Evolutionary conservation across 164 flowering plant genomes (phyloP).

Genomic region (Vitis riparia): DNA sequence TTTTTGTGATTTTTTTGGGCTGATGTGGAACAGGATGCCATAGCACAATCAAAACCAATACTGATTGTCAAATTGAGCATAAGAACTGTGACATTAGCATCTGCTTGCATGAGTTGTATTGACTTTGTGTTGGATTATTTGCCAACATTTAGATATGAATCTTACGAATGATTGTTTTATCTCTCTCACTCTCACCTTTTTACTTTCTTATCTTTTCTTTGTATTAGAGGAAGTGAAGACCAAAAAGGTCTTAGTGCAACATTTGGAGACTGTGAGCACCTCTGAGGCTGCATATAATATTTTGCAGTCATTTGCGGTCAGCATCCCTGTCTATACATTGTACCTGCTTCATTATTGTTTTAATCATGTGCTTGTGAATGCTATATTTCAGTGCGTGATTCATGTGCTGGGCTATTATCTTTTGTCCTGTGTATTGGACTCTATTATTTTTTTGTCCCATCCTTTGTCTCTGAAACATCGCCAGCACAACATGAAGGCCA

Average conservation of each 20-base stretch:
- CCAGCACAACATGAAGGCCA: too few species aligned
- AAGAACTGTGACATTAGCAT: too few species aligned
- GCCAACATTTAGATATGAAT: not conserved
- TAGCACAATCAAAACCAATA: too few species aligned
- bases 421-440: not conserved
- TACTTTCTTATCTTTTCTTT: constrained; percentile 3
- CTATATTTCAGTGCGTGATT: not conserved
- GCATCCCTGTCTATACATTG: constrained; percentile 11
- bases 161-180: not conserved
- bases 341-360: not conserved
- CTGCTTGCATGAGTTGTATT: too few species aligned
- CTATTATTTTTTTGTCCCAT: not conserved
- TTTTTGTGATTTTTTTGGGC: too few species aligned
- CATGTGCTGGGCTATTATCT: not conserved
- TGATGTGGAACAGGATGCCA: too few species aligned
- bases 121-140: too few species aligned
- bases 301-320: constrained; percentile 64
- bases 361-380: not conserved
- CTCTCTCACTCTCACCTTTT: not conserved
- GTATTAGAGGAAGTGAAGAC: constrained; percentile 42
- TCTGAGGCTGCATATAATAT: constrained; percentile 49
- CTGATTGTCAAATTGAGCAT: too few species aligned
- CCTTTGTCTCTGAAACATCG: not conserved
- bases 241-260: constrained; percentile 65
- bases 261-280: constrained; percentile 68